A percentile compares a stretch with the other conserved stretches of the same genome.
phyloP scores from a whole-genome alignment of 108 stramenopile genomes.

The Fistulifera pelliculosa region DNA sequence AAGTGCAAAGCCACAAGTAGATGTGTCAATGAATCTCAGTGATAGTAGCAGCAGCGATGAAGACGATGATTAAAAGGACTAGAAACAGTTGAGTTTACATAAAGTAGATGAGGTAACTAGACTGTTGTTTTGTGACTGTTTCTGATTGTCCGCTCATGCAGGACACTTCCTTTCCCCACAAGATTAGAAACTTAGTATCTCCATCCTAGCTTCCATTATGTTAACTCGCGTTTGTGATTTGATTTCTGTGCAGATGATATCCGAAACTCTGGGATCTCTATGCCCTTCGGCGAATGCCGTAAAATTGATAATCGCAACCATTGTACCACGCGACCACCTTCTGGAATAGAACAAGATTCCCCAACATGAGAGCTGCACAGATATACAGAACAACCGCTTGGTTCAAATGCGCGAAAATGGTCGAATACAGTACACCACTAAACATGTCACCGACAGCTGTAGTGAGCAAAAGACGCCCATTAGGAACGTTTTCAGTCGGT shows the following conservation, averaged over 20 bases:
- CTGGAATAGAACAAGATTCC: slow-evolving; percentile 25
- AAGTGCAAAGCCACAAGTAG: slow-evolving; percentile 10
- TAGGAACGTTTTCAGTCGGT: slow-evolving; percentile 30
- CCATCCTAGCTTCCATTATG: too few relatives aligned
- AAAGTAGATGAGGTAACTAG: too few relatives aligned
- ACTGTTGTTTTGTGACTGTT: too few relatives aligned
- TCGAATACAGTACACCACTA: slow-evolving; percentile 32
- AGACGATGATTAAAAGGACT: slow-evolving; percentile 16
- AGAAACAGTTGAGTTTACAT: too few relatives aligned
- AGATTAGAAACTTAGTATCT: too few relatives aligned
- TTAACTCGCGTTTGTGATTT: too few relatives aligned
- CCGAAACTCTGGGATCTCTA: too few relatives aligned
- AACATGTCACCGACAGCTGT: slow-evolving; percentile 53
- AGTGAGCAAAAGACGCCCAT: slow-evolving; percentile 35
- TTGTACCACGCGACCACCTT: slow-evolving; percentile 27
- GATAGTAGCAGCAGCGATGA: slow-evolving; percentile 48
- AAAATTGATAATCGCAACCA: background rate
- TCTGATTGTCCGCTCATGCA: too few relatives aligned
- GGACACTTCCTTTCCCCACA: too few relatives aligned
- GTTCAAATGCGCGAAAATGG: slow-evolving; percentile 20
- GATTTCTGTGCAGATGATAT: too few relatives aligned
- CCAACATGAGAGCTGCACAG: slow-evolving; percentile 30
- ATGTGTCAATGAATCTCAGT: slow-evolving; percentile 67
- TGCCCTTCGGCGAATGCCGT: background rate
- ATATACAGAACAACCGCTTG: slow-evolving; percentile 11